phyloP scores from a whole-genome alignment of 768 basidiomycete species.

The Flagelloscypha sp. region DNA sequence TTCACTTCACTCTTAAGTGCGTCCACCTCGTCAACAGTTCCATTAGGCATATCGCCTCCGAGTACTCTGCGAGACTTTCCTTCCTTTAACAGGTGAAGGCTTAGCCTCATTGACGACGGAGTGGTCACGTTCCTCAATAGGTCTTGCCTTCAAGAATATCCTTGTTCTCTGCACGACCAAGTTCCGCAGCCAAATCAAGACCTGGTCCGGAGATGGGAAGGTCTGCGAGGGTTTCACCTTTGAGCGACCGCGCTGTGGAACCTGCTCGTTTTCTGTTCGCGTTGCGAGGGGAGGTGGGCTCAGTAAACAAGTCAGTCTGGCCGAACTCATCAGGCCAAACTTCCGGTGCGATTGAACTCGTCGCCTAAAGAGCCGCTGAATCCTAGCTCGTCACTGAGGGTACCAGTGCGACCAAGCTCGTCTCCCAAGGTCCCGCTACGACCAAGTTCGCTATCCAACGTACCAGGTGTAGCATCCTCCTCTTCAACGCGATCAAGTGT shows the following conservation, averaged over 20 bases:
- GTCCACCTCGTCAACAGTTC: conserved; percentile 52
- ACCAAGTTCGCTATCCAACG: conserved; percentile 26
- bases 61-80: conserved; percentile 28
- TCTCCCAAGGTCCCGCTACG: conserved; percentile 31
- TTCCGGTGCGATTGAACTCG: too few relatives aligned
- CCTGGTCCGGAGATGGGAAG: conserved; percentile 85
- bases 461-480: conserved; percentile 17
- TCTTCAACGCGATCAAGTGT: conserved; percentile 60
- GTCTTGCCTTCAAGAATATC: conserved; percentile 57
- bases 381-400: conserved; percentile 25
- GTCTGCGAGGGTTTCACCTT: conserved; percentile 77
- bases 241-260: conserved; percentile 47
- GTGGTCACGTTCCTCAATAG: conserved; percentile 43
- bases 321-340: too few relatives aligned
- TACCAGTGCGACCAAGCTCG: conserved; percentile 29
- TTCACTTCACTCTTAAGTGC: conserved; percentile 83
- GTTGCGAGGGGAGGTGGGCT: conserved; percentile 33
- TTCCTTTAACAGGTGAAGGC: conserved; percentile 31
- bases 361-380: too few relatives aligned
- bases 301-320: too few relatives aligned
- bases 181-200: conserved; percentile 83
- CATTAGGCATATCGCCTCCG: conserved; percentile 34
- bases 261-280: conserved; percentile 34
- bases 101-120: conserved; percentile 36
- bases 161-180: conserved; percentile 87